Evolutionary conservation across 1,139 yeast genomes (phyloP), one percentile per base, ranked within the genome.

Genomic region (Lodderomyces margitis): DNA sequence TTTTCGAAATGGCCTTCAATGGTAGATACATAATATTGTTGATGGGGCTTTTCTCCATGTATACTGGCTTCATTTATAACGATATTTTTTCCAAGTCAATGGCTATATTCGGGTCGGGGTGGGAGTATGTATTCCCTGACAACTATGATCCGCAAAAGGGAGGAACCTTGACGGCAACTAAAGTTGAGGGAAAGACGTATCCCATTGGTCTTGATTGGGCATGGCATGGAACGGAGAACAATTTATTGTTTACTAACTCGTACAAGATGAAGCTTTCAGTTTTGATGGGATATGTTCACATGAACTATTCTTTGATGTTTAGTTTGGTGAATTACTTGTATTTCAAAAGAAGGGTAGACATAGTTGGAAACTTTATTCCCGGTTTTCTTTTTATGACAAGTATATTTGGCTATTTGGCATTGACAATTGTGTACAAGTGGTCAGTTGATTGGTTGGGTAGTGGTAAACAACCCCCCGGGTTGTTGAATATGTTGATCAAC

Each of bases 161-260:
- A 0, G 58, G 70, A 5, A 59, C 81, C 2, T 72, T 88, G 39
- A 68, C 68, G 40, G 97, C 92, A 3, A 66, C 70, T 19, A 76
- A 74, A 51, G 66, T 72, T 3, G 47, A 56, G 5, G 89, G 94
- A 6, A 58, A 57, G 32, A 78, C 80, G 10, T 94, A 94, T 59
- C 75, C 86, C 8, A 69, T 91, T 54, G 99, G 99, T 43, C 62
- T 92, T 37, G 99, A 92, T 64, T 87, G 88, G 67, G 87, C 84
- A 12, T 92, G 99, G 99, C 98, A 92, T 59, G 97, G 97, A 2
- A 79, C 98, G 31, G 98, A 92, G 47, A 94, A 94, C 64, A 86
- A 84, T 48, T 74, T 92, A 56, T 68, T 92, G 43, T 92, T 92
- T 64, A 81, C 96, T 39, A 92, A 92, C 64, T 89, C 98, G 1